Evolutionary conservation across 2,329 filamentous ascomycete species (phyloP).

Genomic region (Monilinia fructigena): DNA sequence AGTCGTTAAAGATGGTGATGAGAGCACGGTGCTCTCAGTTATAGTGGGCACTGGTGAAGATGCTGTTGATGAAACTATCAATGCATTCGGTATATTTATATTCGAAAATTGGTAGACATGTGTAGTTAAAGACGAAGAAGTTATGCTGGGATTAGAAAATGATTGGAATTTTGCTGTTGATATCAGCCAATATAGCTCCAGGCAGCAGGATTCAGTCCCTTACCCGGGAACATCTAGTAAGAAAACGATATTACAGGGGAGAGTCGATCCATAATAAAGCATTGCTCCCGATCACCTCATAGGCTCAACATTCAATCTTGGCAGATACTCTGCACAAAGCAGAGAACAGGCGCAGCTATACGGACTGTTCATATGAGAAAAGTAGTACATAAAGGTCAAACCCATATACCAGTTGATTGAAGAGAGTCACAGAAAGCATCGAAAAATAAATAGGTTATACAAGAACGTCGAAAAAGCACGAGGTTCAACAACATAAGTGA

Average conservation of each 20-base stretch:
- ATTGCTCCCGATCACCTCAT: background rate
- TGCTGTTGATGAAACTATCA: background rate
- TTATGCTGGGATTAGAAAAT: slow-evolving; percentile 1
- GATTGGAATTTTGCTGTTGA: background rate
- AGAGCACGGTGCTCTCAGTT: background rate
- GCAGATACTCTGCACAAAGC: background rate
- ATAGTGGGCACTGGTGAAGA: background rate
- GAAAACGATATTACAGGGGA: too few relatives aligned
- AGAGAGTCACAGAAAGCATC: background rate
- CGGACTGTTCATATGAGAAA: background rate
- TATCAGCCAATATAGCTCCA: too few relatives aligned
- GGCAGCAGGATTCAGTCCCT: background rate
- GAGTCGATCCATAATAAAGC: background rate
- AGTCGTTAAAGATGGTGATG: background rate
- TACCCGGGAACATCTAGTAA: background rate
- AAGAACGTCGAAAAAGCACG: background rate
- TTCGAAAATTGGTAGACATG: background rate
- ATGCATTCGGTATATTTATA: background rate
- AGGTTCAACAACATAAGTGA: background rate
- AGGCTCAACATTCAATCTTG: background rate
- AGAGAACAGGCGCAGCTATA: background rate
- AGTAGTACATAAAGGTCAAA: background rate
- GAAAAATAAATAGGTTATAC: background rate
- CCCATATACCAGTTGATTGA: background rate
- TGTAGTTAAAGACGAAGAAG: background rate